Base-by-base conservation (phyloP, 805 yeast genomes). In the Ogataea philodendri region DNA sequence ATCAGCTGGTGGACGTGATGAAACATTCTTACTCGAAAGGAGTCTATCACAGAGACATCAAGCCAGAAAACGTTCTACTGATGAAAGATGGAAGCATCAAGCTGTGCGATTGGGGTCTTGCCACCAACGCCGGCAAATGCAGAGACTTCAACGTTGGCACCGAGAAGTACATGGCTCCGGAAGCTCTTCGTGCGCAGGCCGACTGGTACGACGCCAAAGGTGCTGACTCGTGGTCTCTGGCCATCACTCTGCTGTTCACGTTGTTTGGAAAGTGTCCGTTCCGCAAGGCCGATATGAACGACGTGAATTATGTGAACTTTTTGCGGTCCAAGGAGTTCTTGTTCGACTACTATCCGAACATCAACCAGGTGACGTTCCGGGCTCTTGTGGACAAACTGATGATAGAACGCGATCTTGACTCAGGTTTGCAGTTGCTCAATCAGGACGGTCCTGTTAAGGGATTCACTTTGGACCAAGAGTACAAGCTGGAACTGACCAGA, bases 81-180 rank as follows among this genome's bases (percentile, higher is more conserved):
- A 71, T 70, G 45, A 56, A 57, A 4, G 59, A 66, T 33, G 78
- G 80, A 29, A 55, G 70, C 18, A 65, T 80, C 32, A 81, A 81
- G 55, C 59, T 81, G 30, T 79, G 85, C 37, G 88, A 81, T 55
- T 81, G 86, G 85, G 89, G 89, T 0, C 69, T 81, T 32, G 72
- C 84, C 15, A 74, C 81, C 7, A 30, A 42, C 27, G 43, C 49
- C 17, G 38, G 39, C 15, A 48, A 48, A 16, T 60, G 62, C 32
- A 43, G 48, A 6, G 67, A 63, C 37, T 60, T 59, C 35, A 59
- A 61, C 46, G 74, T 75, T 23, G 81, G 81, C 22, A 73, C 79
- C n/a, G 78, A 74, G 46, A 70, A 72, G 45, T 75, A 73, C 49
- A 72, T 74, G 77, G 73, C 81, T 0, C 81, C 80, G 1, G 81